Conservation (phyloP, 2,329 filamentous ascomycete species). For the Zelopaecilomyces penicillatus region DNA sequence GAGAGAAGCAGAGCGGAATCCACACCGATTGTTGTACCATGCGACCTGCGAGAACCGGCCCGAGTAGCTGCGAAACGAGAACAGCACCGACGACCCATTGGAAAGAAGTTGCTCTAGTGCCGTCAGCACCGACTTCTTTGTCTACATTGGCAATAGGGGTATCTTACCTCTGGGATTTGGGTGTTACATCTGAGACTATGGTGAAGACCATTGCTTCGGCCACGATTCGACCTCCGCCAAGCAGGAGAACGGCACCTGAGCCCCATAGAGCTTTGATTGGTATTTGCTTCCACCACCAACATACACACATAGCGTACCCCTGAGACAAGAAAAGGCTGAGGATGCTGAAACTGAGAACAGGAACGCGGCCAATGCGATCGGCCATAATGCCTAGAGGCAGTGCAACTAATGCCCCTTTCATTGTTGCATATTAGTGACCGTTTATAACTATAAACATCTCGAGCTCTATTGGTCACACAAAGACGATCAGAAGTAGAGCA, state of each 20-base stretch:
- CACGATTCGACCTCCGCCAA: conserved; percentile 18
- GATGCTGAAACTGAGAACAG: conserved; percentile 16
- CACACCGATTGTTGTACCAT: conserved; percentile 13
- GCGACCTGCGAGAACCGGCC: conserved; percentile 11
- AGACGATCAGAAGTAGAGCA: not conserved
- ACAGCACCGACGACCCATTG: conserved; percentile 17
- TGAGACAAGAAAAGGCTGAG: conserved; percentile 17
- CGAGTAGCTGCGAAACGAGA: conserved; percentile 14
- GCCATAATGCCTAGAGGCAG: conserved; percentile 15
- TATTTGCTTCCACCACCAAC: conserved; percentile 12
- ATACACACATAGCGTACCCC: conserved; percentile 13
- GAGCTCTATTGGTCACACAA: too few relatives aligned
- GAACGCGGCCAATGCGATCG: conserved; percentile 16
- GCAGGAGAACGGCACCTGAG: conserved; percentile 12
- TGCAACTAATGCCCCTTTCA: conserved; percentile 14
- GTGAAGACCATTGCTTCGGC: conserved; percentile 21
- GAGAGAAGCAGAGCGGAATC: conserved; percentile 14
- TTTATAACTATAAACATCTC: too few relatives aligned
- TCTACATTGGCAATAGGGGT: too few relatives aligned
- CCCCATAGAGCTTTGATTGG: conserved; percentile 18
- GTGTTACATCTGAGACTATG: conserved; percentile 14
- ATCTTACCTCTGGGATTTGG: conserved; percentile 11
- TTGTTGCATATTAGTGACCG: not conserved
- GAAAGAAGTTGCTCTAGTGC: conserved; percentile 15
- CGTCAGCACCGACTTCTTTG: not conserved